These are phyloP conservation scores for Penicillium coprophilum DNA, from an alignment of 495 filamentous ascomycete genomes.

Conservation along the genomic window DNA sequence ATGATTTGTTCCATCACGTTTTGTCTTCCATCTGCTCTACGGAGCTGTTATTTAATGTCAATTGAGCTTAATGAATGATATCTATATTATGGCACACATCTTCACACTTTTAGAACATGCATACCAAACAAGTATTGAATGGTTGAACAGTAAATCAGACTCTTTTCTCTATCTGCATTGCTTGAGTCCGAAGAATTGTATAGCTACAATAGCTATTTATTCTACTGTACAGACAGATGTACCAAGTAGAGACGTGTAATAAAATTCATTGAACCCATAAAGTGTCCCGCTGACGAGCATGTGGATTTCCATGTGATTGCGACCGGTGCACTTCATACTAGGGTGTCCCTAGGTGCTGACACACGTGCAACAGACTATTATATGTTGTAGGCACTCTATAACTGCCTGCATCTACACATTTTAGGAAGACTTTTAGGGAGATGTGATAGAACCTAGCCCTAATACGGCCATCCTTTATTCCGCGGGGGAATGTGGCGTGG, in stretches of 20 bases:
- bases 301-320: constrained; percentile 21
- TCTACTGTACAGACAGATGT: neutral
- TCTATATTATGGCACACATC: neutral
- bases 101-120: too few species aligned
- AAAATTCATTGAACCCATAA: too few species aligned
- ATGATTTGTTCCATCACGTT: constrained; percentile 9
- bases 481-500: constrained; percentile 22
- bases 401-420: neutral
- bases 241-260: neutral
- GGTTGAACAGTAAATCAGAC: neutral
- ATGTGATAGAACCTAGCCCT: neutral
- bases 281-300: neutral
- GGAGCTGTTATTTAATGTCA: constrained; percentile 23
- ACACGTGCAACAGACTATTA: neutral
- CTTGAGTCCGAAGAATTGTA: too few species aligned
- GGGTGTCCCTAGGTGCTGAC: neutral
- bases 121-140: neutral
- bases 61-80: constrained; percentile 13
- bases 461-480: constrained; percentile 18
- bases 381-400: neutral
- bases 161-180: neutral
- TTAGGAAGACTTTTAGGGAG: neutral
- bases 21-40: constrained; percentile 17
- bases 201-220: neutral
- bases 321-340: neutral